Evolutionary conservation across 1,284 basidiomycete species (phyloP).

Genomic region (Naganishia sp.): DNA sequence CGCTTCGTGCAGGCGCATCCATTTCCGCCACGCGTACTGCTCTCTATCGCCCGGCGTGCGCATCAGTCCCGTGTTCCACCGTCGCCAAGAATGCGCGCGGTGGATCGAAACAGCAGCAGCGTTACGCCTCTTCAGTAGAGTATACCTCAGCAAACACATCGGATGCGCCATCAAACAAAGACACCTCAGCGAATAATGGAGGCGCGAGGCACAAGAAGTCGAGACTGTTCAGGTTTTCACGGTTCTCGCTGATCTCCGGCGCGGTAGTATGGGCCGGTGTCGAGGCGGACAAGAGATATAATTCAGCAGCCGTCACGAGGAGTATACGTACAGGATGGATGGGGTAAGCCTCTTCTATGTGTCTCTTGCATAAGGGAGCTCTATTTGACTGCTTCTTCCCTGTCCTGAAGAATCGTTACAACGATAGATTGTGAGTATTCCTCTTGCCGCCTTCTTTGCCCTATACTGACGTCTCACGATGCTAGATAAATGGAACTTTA

Average conservation of each 20-base stretch:
- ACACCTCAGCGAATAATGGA: neutral
- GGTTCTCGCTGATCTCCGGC: slow-evolving; percentile 10
- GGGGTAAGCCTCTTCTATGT: slow-evolving; percentile 15
- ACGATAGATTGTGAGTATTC: slow-evolving; percentile 49
- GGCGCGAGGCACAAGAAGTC: slow-evolving; percentile 1
- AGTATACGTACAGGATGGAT: slow-evolving; percentile 27
- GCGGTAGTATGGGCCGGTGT: slow-evolving; percentile 16
- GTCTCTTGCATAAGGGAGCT: too few species aligned
- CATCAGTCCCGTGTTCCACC: too few species aligned
- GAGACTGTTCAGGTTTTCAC: slow-evolving; percentile 10
- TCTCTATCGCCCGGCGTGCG: too few species aligned
- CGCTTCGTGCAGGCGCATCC: too few species aligned
- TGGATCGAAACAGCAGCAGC: too few species aligned
- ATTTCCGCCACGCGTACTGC: too few species aligned
- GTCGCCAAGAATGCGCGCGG: too few species aligned
- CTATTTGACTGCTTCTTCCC: too few species aligned
- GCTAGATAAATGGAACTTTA: slow-evolving; percentile 76
- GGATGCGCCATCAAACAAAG: neutral
- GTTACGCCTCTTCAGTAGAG: too few species aligned
- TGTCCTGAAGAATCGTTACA: slow-evolving; percentile 42
- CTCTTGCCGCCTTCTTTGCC: neutral
- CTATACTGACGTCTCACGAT: neutral
- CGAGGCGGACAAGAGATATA: slow-evolving; percentile 24
- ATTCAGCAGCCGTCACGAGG: slow-evolving; percentile 29
- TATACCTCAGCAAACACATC: too few species aligned